These are phyloP conservation scores for Talaromyces proteolyticus DNA, from an alignment of 495 filamentous ascomycete genomes.

Conservation along the genomic window DNA sequence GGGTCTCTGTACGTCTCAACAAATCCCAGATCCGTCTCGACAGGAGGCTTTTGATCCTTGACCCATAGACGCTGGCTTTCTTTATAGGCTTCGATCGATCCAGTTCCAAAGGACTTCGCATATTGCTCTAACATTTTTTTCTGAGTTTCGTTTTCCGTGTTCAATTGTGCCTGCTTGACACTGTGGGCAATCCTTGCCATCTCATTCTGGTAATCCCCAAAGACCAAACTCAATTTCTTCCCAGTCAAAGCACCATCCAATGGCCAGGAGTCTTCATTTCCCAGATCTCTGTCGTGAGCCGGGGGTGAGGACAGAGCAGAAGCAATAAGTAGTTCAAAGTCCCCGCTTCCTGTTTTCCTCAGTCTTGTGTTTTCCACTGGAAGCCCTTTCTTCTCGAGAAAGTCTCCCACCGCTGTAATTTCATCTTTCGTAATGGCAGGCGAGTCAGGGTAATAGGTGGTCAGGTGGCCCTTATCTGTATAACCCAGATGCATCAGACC, in stretches of 20 bases:
- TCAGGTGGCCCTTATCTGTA: slow-evolving; percentile 74
- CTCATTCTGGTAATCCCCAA: slow-evolving; percentile 75
- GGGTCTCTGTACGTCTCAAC: slow-evolving; percentile 96
- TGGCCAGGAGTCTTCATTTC: slow-evolving; percentile 58
- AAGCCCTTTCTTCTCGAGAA: slow-evolving; percentile 68
- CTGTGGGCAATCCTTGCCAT: slow-evolving; percentile 72
- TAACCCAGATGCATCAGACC: slow-evolving; percentile 82
- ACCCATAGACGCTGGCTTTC: slow-evolving; percentile 91
- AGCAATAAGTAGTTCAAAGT: slow-evolving; percentile 80
- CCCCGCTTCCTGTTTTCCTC: slow-evolving; percentile 62
- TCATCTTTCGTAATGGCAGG: slow-evolving; percentile 80
- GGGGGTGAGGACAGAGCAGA: slow-evolving; percentile 58
- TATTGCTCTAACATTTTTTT: slow-evolving; percentile 79
- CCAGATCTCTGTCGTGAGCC: slow-evolving; percentile 59
- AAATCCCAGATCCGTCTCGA: slow-evolving; percentile 91
- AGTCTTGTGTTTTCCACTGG: slow-evolving; percentile 86
- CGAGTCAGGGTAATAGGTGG: slow-evolving; percentile 88
- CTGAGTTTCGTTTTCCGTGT: slow-evolving; percentile 82
- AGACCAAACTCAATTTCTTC: slow-evolving; percentile 69
- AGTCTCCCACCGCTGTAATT: slow-evolving; percentile 63
- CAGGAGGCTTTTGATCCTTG: slow-evolving; percentile 78
- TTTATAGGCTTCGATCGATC: slow-evolving; percentile 84
- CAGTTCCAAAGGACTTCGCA: slow-evolving; percentile 74
- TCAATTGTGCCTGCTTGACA: slow-evolving; percentile 64
- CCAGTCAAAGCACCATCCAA: slow-evolving; percentile 60